A percentile compares a stretch with the other conserved stretches of the same genome.
These are phyloP conservation scores for Vigna mungo DNA, from an alignment of 306 rosid genomes.

Conservation along the genomic window DNA sequence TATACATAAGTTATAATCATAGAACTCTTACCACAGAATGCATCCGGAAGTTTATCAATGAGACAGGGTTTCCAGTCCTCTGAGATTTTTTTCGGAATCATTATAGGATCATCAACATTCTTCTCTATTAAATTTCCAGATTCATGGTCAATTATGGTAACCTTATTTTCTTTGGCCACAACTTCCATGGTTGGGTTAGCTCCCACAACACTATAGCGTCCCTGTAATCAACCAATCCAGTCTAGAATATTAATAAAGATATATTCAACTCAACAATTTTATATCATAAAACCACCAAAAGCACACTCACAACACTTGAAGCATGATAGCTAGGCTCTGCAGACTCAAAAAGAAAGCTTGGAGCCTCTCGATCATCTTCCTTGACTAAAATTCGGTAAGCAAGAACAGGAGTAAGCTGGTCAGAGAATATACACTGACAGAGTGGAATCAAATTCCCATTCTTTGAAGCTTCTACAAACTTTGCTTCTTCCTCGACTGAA, in stretches of 20 bases:
- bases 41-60: slow-evolving; percentile 67
- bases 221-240: slow-evolving; percentile 59
- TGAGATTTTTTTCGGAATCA: slow-evolving; percentile 64
- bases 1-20: neutral
- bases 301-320: slow-evolving; percentile 44
- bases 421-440: slow-evolving; percentile 69
- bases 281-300: slow-evolving; percentile 8
- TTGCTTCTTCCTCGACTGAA: slow-evolving; percentile 52
- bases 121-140: slow-evolving; percentile 61
- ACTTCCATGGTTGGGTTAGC: slow-evolving; percentile 81
- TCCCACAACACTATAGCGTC: slow-evolving; percentile 83
- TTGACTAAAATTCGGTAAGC: slow-evolving; percentile 80
- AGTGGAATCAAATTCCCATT: slow-evolving; percentile 72
- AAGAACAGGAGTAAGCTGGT: slow-evolving; percentile 82
- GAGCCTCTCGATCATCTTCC: slow-evolving; percentile 79
- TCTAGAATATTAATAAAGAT: slow-evolving; percentile 13
- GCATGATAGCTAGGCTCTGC: slow-evolving; percentile 64
- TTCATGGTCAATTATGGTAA: slow-evolving; percentile 74
- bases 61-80: slow-evolving; percentile 71
- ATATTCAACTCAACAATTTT: neutral
- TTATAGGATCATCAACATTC: slow-evolving; percentile 73
- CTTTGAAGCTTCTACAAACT: slow-evolving; percentile 67
- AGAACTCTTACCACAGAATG: slow-evolving; percentile 77
- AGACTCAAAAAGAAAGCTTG: slow-evolving; percentile 87
- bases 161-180: slow-evolving; percentile 79